Base-by-base conservation (phyloP, 2,329 filamentous ascomycete species). In the Cercospora sp. region DNA sequence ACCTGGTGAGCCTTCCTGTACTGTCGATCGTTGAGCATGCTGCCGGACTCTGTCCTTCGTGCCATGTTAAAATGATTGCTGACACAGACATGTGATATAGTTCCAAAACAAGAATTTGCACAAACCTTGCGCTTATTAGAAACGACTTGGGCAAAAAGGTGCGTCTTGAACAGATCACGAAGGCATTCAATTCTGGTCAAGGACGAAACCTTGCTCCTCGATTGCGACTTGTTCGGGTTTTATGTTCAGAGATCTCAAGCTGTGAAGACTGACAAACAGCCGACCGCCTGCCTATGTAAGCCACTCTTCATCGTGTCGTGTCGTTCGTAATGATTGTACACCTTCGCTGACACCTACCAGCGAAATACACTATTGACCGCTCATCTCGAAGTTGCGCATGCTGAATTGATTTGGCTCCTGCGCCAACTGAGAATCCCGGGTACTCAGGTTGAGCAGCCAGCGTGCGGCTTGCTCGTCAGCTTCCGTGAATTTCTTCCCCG, bases 391-490 rank as follows among this genome's bases (percentile, higher is more conserved):
- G 26, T 30, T 58, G 53, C 30, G 26, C 13, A 58, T 33, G 30
- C 26, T 31, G 26, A 30, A 58, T 58, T 33, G 53, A 30, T 33
- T 30, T 18, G 53, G 12, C 53, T 58, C 45, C 18, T 51, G 55
- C 26, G 72, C 72, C 20, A 75, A 57, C 60, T 70, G 63, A 31
- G 73, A 69, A 59, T 75, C 73, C 16, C 70, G 57, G 31, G 64
- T 30, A 53, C 70, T 72, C 33, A 75, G 63, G 26, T 72, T 72
- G 31, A 75, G 64, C 58, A 75, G 42, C 73, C 72, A 75, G 20
- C 69, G 70, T 18, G 74, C 74, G 42, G 74, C 74, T 45, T 65
- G 68, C 64, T 64, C 69, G 57, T 75, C 74, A 4, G 59, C 67
- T 10, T 70, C 70, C 18, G 62, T 69, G 67, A 66, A 73, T 42